Conservation (phyloP, 495 filamentous ascomycete species). For the Arthonia radiata region DNA sequence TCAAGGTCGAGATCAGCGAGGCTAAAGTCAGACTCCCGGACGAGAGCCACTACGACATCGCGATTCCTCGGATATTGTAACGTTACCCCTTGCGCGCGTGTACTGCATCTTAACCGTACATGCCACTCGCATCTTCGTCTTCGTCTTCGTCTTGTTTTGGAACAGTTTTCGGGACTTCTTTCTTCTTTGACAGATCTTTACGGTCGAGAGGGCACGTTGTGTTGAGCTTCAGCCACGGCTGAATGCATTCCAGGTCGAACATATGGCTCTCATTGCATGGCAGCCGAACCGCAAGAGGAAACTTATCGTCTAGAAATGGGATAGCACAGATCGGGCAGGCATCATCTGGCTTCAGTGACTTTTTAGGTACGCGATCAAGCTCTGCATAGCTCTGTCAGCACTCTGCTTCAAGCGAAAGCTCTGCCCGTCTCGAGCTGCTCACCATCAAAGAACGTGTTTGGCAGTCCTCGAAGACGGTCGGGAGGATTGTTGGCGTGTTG, state of each 20-base stretch:
- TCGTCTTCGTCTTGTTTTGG: constrained; percentile 20
- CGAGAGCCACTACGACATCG: too few relatives aligned
- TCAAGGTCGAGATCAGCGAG: too few relatives aligned
- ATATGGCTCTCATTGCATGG: constrained; percentile 60
- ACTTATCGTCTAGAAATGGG: constrained; percentile 49
- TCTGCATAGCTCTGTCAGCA: too few relatives aligned
- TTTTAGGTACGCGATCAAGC: constrained; percentile 57
- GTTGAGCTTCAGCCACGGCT: constrained; percentile 71
- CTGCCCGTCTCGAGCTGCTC: not conserved
- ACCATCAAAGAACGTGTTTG: constrained; percentile 52
- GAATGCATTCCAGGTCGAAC: constrained; percentile 89
- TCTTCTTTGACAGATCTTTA: constrained; percentile 52
- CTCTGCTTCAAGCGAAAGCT: constrained; percentile 2
- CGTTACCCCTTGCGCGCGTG: too few relatives aligned
- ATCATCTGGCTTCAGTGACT: constrained; percentile 37
- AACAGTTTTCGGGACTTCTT: constrained; percentile 27
- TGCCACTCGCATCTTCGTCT: too few relatives aligned
- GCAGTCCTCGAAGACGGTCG: constrained; percentile 42
- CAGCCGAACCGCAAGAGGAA: constrained; percentile 67
- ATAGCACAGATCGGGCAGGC: constrained; percentile 73
- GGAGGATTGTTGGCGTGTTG: constrained; percentile 39
- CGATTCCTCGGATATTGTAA: too few relatives aligned
- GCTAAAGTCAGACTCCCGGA: too few relatives aligned
- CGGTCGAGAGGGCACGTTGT: constrained; percentile 77
- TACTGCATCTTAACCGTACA: too few relatives aligned